Evolutionary conservation across 2,329 filamentous ascomycete species (phyloP), one percentile per base, ranked within the genome.

Genomic region (Lasiodiplodia gonubiensis): DNA sequence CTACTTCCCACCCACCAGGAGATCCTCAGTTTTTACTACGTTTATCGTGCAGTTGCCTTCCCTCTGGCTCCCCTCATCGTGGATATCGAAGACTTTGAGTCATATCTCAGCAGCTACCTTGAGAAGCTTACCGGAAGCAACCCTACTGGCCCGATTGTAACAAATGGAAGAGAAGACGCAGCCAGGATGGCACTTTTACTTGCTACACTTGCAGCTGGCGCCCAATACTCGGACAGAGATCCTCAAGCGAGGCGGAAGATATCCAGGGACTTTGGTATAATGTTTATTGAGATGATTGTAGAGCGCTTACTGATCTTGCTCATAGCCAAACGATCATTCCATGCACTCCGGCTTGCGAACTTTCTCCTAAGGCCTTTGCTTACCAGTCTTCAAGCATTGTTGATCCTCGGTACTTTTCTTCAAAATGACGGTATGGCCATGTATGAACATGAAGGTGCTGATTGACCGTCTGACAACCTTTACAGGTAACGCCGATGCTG

Each of bases 251-350:
- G 64, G 14, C 42, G 48, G 14, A 51, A 14, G 16, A 23, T 59
- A 2, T 60, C 64, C 6, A 55, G 64, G 27, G 39, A 61, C 33
- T 67, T 67, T 12, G 64, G 53, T 66, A 37, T n/a, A 39, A 57
- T 3, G 2, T 12, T 16, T 23, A 30, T 3, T 8, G 11, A n/a
- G 1, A 21, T n/a, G 27, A 18, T 23, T 30, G 4, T 25, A 16
- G 1, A 25, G 18, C 63, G 4, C 2, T 16, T 49, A 16, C 23
- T 48, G 21, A 65, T 8, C 2, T 7, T 48, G 21, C 2, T 12
- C 8, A 14, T 4, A 66, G 64, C 64, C 3, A 55, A 39, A 46
- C 46, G 54, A 4, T 67, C 64, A 4, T 67, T 67, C 42, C 64
- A 67, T 21, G 64, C 64, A 2, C 48, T 59, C 14, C 27, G 54